Conservation (phyloP, 768 basidiomycete genomes). For the Serpula lacrymans region DNA sequence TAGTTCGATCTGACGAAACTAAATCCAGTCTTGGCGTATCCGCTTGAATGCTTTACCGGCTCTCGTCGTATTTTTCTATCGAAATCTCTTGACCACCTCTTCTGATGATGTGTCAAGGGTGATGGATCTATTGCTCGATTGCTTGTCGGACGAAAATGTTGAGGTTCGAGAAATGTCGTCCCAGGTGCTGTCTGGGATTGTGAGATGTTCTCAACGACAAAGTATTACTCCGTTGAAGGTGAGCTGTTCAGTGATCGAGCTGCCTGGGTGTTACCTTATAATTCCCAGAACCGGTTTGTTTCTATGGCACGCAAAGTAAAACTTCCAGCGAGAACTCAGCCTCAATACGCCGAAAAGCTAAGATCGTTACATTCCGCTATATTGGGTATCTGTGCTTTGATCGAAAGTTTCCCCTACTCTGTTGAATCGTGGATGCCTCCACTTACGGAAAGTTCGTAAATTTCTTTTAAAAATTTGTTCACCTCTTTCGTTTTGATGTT, state of each 20-base stretch:
- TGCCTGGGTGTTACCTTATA: background rate
- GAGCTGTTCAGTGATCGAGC: constrained; percentile 11
- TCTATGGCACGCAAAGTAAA: constrained; percentile 54
- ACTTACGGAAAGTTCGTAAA: constrained; percentile 63
- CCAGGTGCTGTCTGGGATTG: constrained; percentile 78
- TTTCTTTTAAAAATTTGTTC: constrained; percentile 6
- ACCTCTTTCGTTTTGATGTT: background rate
- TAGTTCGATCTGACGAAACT: constrained; percentile 8
- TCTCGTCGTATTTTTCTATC: constrained; percentile 86
- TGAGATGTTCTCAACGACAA: constrained; percentile 87
- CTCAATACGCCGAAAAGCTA: constrained; percentile 68
- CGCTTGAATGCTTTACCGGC: constrained; percentile 85
- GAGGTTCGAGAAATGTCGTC: constrained; percentile 93
- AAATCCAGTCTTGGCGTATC: constrained; percentile 80
- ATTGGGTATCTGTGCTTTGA: constrained; percentile 88
- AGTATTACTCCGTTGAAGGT: constrained; percentile 85
- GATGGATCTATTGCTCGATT: constrained; percentile 81
- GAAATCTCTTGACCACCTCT: constrained; percentile 78
- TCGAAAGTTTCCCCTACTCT: constrained; percentile 94
- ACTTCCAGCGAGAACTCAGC: constrained; percentile 67
- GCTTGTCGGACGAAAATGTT: constrained; percentile 85
- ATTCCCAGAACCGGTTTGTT: constrained; percentile 73
- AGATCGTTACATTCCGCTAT: constrained; percentile 84
- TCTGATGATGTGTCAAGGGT: constrained; percentile 62
- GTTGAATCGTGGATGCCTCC: constrained; percentile 92